A percentile compares a stretch with the other conserved stretches of the same genome.
Conservation (phyloP, 768 basidiomycete species). For the Tulasnella sp. region DNA sequence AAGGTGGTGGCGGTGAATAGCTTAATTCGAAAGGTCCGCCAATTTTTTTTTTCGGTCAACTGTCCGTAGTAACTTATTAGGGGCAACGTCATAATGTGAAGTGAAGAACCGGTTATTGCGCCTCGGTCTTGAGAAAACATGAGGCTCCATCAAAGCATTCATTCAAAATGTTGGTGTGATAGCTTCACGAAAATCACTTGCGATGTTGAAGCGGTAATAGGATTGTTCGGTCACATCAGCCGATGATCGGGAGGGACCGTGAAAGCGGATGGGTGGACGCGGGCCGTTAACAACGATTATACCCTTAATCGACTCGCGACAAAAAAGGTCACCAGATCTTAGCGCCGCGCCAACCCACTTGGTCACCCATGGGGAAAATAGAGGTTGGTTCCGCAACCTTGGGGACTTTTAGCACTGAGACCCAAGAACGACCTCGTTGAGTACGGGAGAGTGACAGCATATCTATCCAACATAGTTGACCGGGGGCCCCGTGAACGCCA, state of each 20-base stretch:
- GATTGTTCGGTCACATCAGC: neutral
- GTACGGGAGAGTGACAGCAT: neutral
- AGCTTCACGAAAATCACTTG: neutral
- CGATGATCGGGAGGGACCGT: neutral
- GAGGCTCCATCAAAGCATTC: neutral
- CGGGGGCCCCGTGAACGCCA: neutral
- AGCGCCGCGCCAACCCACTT: neutral
- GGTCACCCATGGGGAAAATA: neutral
- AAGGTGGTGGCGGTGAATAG: conserved; percentile 6
- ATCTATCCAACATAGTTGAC: neutral
- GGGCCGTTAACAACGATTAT: neutral
- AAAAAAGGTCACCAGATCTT: neutral
- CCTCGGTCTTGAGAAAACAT: neutral
- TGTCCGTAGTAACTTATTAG: neutral
- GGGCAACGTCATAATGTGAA: neutral
- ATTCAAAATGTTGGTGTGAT: neutral
- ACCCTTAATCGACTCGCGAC: neutral
- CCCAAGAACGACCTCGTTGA: neutral
- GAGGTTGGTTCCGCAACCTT: neutral
- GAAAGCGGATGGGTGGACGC: neutral
- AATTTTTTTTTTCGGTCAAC: neutral
- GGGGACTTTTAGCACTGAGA: neutral
- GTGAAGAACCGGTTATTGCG: neutral
- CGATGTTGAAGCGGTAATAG: neutral
- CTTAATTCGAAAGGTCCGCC: neutral